phyloP scores from a whole-genome alignment of 164 flowering plant genomes.

The Vitis rupestris region DNA sequence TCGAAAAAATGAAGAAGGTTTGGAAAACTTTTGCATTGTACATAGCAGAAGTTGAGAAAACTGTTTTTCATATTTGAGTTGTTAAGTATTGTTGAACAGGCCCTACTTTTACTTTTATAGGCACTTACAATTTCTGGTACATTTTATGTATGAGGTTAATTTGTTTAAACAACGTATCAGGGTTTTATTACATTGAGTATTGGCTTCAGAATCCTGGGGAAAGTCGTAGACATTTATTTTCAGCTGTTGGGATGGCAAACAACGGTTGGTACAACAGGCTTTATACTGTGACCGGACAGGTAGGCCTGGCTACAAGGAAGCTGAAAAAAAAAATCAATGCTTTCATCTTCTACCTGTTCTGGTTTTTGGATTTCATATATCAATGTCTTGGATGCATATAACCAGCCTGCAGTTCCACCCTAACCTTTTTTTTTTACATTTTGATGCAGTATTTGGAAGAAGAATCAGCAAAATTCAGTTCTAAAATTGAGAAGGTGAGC shows the following conservation, averaged over 20 bases:
- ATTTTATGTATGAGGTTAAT: no score
- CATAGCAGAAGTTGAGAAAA: no score
- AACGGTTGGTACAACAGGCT: constrained; percentile 90
- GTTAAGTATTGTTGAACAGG: no score
- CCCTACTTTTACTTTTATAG: no score
- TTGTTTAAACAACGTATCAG: constrained; percentile 27
- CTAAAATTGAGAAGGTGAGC: constrained; percentile 64
- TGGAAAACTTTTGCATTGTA: no score
- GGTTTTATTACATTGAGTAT: constrained; percentile 87
- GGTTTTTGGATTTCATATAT: background rate
- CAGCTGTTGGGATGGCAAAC: constrained; percentile 77
- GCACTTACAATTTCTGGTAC: no score
- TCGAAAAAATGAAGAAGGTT: no score
- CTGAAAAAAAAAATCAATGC: background rate
- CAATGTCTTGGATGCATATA: no score
- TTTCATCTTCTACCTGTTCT: background rate
- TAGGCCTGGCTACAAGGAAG: constrained; percentile 11
- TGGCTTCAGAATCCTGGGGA: constrained; percentile 90
- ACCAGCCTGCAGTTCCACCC: background rate
- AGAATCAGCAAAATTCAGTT: constrained; percentile 57
- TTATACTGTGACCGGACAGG: constrained; percentile 97
- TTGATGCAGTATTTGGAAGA: constrained; percentile 67
- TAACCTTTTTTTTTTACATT: background rate
- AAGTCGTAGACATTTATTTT: constrained; percentile 61
- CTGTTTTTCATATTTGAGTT: no score